A percentile compares a stretch with the other conserved stretches of the same genome.
These are phyloP conservation scores for Cystofilobasidium capitatum DNA, from an alignment of 768 basidiomycete genomes.

Conservation along the genomic window DNA sequence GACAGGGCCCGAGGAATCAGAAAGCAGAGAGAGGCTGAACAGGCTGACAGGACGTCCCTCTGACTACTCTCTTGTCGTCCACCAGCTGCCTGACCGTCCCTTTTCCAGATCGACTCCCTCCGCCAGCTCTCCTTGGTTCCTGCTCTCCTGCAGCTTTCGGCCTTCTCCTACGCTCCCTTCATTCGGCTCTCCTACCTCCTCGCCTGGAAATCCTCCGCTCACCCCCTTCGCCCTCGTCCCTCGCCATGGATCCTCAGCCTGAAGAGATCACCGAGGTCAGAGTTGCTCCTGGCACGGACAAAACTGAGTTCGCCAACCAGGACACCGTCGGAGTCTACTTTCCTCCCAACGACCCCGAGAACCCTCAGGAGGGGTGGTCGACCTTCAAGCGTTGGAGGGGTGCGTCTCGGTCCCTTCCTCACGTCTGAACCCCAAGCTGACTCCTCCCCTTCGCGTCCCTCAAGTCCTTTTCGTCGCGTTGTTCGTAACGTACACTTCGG, in stretches of 20 bases:
- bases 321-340: slow-evolving; percentile 26
- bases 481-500: slow-evolving; percentile 28
- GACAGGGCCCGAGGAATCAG: no score
- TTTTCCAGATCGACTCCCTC: no score
- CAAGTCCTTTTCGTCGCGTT: slow-evolving; percentile 28
- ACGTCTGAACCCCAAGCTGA: not conserved
- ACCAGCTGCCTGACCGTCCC: no score
- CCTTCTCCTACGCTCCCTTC: no score
- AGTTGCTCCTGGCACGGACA: not conserved
- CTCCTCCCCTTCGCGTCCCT: not conserved
- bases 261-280: not conserved
- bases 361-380: slow-evolving; percentile 29
- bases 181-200: no score
- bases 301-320: not conserved
- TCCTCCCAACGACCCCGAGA: slow-evolving; percentile 27
- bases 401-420: not conserved
- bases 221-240: not conserved
- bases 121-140: no score
- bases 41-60: no score
- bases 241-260: not conserved
- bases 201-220: no score
- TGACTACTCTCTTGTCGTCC: no score
- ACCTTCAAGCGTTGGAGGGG: slow-evolving; percentile 28
- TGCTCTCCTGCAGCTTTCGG: no score
- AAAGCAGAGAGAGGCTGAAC: no score